phyloP scores from a whole-genome alignment of 129 eudicot species.

The Heracleum sosnowskyi region DNA sequence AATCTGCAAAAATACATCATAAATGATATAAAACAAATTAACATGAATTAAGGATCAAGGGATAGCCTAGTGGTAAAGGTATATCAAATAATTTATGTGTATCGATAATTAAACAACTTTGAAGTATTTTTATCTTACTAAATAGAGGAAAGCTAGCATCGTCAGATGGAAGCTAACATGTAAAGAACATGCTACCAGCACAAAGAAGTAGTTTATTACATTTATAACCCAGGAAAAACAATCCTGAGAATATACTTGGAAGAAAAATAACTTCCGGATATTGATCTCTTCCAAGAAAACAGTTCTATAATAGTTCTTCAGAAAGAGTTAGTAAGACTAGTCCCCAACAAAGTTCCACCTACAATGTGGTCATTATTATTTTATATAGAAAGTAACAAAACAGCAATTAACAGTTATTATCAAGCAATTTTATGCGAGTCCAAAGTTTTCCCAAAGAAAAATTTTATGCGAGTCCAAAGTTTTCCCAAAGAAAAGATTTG shows the following conservation, averaged over 20 bases:
- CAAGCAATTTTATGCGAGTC: background rate
- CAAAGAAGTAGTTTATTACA: background rate
- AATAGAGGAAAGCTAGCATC: slow-evolving; percentile 2
- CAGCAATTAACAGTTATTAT: background rate
- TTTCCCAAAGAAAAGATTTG: background rate
- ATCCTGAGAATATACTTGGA: background rate
- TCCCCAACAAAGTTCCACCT: background rate
- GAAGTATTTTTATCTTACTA: background rate
- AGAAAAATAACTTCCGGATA: background rate
- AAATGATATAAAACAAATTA: background rate
- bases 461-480: background rate
- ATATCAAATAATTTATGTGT: background rate
- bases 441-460: background rate
- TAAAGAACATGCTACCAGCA: background rate
- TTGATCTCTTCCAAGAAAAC: background rate
- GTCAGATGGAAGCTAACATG: background rate
- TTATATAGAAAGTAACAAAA: background rate
- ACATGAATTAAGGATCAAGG: background rate
- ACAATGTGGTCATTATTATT: background rate
- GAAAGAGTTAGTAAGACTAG: background rate
- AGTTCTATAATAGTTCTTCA: background rate
- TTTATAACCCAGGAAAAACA: background rate
- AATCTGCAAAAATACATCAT: slow-evolving; percentile 39
- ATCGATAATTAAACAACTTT: background rate
- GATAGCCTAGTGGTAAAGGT: background rate